phyloP scores from a whole-genome alignment of 192 early-diverging fungal genomes.

The Umbelopsis isabellina region DNA sequence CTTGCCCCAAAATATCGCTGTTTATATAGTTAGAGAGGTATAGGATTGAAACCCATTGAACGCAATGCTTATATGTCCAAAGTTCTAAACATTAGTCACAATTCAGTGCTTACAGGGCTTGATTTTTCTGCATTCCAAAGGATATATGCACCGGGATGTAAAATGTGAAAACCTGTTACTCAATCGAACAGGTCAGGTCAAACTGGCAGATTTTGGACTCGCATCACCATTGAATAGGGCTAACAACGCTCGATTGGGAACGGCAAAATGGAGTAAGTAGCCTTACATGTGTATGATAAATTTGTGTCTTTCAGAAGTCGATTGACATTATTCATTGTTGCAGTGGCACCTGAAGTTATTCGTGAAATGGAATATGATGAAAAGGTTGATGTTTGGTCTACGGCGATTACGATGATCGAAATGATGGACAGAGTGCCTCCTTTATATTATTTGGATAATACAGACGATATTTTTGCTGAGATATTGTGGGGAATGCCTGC shows the following conservation, averaged over 20 bases:
- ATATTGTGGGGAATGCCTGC: slow-evolving; percentile 34
- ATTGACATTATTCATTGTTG: background rate
- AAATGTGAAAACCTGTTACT: slow-evolving; percentile 82
- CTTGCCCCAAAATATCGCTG: slow-evolving; percentile 40
- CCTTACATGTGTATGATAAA: background rate
- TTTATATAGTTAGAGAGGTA: slow-evolving; percentile 43
- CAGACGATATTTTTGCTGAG: slow-evolving; percentile 37
- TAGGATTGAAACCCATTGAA: background rate
- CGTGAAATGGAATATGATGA: slow-evolving; percentile 41
- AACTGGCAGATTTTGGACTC: slow-evolving; percentile 93
- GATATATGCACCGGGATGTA: slow-evolving; percentile 82
- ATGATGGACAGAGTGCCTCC: slow-evolving; percentile 49
- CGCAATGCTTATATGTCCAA: background rate
- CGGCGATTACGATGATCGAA: slow-evolving; percentile 48
- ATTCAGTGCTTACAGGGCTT: slow-evolving; percentile 43
- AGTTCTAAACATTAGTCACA: background rate
- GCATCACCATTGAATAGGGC: slow-evolving; percentile 58
- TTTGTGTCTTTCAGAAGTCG: background rate
- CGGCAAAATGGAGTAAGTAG: slow-evolving; percentile 32
- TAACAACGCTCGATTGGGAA: slow-evolving; percentile 33
- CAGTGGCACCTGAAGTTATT: slow-evolving; percentile 56
- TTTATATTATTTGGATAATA: slow-evolving; percentile 42
- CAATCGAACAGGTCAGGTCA: slow-evolving; percentile 61
- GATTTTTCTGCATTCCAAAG: slow-evolving; percentile 45
- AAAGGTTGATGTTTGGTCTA: slow-evolving; percentile 53